These are phyloP conservation scores for Saccharum officinarum DNA, from an alignment of 176 grass and related monocot species.

Conservation along the genomic window DNA sequence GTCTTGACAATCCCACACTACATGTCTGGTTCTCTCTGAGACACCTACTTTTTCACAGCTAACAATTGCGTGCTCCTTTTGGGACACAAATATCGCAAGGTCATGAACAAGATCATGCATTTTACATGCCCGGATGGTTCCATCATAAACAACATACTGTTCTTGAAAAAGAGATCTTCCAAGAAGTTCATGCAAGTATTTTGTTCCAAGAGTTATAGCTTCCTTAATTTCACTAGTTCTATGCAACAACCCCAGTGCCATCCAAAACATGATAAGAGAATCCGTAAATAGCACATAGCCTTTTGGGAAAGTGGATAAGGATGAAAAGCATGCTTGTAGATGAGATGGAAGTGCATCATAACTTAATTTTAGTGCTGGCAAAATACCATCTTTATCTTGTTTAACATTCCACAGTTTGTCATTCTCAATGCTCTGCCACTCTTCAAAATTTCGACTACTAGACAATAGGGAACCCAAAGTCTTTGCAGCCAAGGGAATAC, in stretches of 20 bases:
- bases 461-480: not conserved
- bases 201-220: not conserved
- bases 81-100: not conserved
- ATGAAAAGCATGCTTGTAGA: not conserved
- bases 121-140: not conserved
- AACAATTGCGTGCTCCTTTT: not conserved
- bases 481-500: constrained; percentile 21
- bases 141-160: not conserved
- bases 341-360: constrained; percentile 19
- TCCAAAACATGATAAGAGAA: not conserved
- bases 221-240: not conserved
- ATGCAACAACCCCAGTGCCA: not conserved
- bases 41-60: not conserved
- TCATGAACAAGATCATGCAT: constrained; percentile 2
- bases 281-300: not conserved
- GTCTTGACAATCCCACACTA: not conserved
- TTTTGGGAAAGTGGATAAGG: not conserved
- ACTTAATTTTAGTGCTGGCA: constrained; percentile 1
- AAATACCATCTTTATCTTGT: not conserved
- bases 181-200: not conserved
- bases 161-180: constrained; percentile 29
- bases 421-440: not conserved
- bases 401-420: not conserved
- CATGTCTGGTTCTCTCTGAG: not conserved
- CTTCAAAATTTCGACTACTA: not conserved